Base-by-base conservation (phyloP, 176 grass and related monocot genomes). In the Oryza brachyantha region DNA sequence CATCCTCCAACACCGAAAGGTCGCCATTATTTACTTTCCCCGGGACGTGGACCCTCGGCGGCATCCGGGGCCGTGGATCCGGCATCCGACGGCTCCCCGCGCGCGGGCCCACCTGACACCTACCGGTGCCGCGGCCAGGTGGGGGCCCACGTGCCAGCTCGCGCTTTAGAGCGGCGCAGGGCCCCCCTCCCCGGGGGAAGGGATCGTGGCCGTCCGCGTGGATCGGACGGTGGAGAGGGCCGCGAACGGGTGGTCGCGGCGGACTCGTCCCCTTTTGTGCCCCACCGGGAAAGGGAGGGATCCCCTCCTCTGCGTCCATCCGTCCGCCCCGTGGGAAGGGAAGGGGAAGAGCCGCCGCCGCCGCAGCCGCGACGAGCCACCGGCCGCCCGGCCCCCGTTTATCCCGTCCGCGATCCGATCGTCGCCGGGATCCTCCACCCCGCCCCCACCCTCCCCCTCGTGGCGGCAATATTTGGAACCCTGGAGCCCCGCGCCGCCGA, bases 381-480 rank as follows among this genome's bases (percentile, higher is more conserved):
- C 68, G 29, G 52, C 71, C 41, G 57, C 35, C 35, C 5, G 31
- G 36, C 58, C 42, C 16, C 14, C 29, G 54, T 57, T 57, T 57
- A 57, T 57, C 21, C 55, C 38, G 46, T 66, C 74, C 50, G 84
- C 68, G 81, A 87, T 85, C 91, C 73, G 72, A 88, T 88, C 72
- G 68, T 78, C 76, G 36, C 5, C 67, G 43, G 32, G 43, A n/a
- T n/a, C n/a, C 4, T 46, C 54, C 35, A 13, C 63, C n/a, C 42
- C 82, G 31, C 31, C 3, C 31, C 3, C 31, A 4, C 27, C 25
- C 60, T n/a, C n/a, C n/a, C n/a, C n/a, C n/a, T n/a, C n/a, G n/a
- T n/a, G n/a, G 65, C 50, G 61, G 64, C 19, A 92, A 89, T 82
- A 87, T 83, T 88, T 87, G 85, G 82, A 84, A 80, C 43, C 82